Evolutionary conservation across 805 yeast species (phyloP).

Genomic region (Lipomyces yamanashiensis): DNA sequence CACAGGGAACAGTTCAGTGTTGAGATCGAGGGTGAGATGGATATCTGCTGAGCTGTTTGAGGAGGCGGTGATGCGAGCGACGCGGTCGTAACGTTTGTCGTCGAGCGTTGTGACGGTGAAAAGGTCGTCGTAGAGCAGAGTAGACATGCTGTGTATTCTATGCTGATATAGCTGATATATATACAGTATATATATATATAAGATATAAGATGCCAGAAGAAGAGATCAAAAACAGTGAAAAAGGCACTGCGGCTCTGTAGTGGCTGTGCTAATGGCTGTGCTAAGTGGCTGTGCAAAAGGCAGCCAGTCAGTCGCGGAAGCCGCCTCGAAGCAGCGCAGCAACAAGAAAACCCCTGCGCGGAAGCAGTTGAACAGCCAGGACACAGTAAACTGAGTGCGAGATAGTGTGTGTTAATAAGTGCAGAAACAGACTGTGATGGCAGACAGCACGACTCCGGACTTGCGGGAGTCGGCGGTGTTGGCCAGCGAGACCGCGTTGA

Average conservation of each 20-base stretch:
- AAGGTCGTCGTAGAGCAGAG: slow-evolving; percentile 89
- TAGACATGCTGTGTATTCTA: slow-evolving; percentile 53
- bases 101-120: slow-evolving; percentile 85
- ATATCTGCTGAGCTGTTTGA: slow-evolving; percentile 82
- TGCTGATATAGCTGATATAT: no score
- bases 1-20: slow-evolving; percentile 90
- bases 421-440: background rate
- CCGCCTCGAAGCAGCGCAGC: background rate
- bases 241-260: background rate
- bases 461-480: no score
- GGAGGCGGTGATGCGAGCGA: slow-evolving; percentile 83
- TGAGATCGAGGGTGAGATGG: slow-evolving; percentile 84
- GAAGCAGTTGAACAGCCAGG: background rate
- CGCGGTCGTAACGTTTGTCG: slow-evolving; percentile 88
- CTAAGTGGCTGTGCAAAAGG: background rate
- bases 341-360: background rate
- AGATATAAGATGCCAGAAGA: background rate
- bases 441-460: background rate
- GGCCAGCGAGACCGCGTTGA: no score
- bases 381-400: no score
- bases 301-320: slow-evolving; percentile 5
- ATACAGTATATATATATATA: no score
- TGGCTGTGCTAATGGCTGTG: background rate
- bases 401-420: no score
- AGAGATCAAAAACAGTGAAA: background rate